Evolutionary conservation across 176 grass and related monocot genomes (phyloP).

Genomic region (Eragrostis curvula): DNA sequence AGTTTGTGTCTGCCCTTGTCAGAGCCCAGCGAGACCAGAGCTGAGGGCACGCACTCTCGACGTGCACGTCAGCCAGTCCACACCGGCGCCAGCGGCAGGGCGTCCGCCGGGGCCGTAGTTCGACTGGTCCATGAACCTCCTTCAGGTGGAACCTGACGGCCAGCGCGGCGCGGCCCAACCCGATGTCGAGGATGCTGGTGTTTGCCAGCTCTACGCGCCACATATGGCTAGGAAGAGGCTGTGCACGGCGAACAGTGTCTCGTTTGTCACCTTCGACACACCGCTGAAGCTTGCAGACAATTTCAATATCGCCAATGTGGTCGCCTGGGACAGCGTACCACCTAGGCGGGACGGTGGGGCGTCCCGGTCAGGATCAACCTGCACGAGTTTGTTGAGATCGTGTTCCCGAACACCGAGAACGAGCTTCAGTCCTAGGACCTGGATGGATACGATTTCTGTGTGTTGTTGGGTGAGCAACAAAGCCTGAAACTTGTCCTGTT

Average conservation of each 20-base stretch:
- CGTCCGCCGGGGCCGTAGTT: slow-evolving; percentile 9
- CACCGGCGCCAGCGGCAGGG: slow-evolving; percentile 46
- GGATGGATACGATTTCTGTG: slow-evolving; percentile 96
- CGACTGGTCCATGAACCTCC: slow-evolving; percentile 71
- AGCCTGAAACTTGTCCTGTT: not conserved
- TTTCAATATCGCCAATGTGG: slow-evolving; percentile 66
- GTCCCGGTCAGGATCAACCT: slow-evolving; percentile 55
- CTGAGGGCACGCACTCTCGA: no score
- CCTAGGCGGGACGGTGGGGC: slow-evolving; percentile 20
- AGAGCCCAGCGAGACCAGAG: no score
- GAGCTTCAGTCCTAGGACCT: slow-evolving; percentile 81
- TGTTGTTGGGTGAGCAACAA: slow-evolving; percentile 64
- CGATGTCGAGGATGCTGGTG: slow-evolving; percentile 68
- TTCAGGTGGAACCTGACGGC: slow-evolving; percentile 93
- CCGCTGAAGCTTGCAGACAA: slow-evolving; percentile 87
- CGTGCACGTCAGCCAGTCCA: no score
- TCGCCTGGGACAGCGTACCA: slow-evolving; percentile 71
- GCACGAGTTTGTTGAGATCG: slow-evolving; percentile 86
- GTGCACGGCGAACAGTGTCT: slow-evolving; percentile 66
- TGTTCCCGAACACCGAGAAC: slow-evolving; percentile 84
- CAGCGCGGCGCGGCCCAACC: slow-evolving; percentile 86
- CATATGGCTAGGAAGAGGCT: slow-evolving; percentile 46
- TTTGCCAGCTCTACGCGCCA: slow-evolving; percentile 38
- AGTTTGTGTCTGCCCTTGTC: no score
- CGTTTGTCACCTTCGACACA: slow-evolving; percentile 74